Percentiles rank a stretch among this genome's conserved stretches.
Conservation (phyloP, 768 basidiomycete species). For the Porphyrellus cyaneotinctus region DNA sequence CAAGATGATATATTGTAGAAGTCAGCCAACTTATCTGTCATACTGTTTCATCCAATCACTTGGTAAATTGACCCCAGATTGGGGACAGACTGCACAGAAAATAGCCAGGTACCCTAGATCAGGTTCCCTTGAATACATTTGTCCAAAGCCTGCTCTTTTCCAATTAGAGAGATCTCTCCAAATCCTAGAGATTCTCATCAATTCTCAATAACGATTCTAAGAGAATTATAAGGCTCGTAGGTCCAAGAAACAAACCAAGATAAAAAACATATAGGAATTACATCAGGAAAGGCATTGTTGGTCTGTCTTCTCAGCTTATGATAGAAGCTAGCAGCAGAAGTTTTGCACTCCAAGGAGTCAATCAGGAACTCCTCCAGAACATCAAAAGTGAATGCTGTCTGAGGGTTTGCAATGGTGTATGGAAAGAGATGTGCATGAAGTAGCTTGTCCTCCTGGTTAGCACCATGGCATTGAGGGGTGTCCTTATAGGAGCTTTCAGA, state of each 20-base stretch:
- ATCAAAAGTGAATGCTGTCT: slow-evolving; percentile 20
- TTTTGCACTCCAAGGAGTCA: slow-evolving; percentile 3
- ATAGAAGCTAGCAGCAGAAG: too few species aligned
- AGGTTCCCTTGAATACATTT: neutral
- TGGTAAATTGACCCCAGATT: too few species aligned
- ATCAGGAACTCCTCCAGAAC: slow-evolving; percentile 21
- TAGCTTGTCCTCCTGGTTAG: too few species aligned
- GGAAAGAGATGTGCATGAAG: slow-evolving; percentile 10
- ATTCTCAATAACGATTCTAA: neutral
- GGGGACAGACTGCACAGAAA: neutral
- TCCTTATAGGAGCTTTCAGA: too few species aligned
- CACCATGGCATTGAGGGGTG: too few species aligned
- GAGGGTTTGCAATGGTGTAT: slow-evolving; percentile 6
- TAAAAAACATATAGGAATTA: too few species aligned
- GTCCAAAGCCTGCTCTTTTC: neutral
- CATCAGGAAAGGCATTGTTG: too few species aligned
- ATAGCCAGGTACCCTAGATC: neutral
- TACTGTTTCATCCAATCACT: neutral
- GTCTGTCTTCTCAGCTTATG: too few species aligned
- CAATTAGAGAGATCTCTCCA: too few species aligned
- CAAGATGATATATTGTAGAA: too few species aligned
- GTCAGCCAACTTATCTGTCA: neutral
- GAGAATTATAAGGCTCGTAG: too few species aligned
- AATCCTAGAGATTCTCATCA: neutral
- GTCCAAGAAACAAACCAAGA: too few species aligned